Conservation (phyloP, 495 filamentous ascomycete species). For the Daldinia loculata region DNA sequence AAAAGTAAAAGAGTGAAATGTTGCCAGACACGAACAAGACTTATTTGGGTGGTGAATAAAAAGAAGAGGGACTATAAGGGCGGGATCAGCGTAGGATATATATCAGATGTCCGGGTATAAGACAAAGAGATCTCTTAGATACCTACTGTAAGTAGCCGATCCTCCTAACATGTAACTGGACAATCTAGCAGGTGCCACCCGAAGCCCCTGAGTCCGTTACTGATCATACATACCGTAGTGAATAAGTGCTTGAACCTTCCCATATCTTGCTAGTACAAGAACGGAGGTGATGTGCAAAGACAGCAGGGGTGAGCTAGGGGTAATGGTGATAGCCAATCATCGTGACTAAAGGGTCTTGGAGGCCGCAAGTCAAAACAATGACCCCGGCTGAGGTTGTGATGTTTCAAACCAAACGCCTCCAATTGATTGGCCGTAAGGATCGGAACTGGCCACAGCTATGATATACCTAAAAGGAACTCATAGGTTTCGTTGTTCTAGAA, state of each 20-base stretch:
- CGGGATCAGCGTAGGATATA: slow-evolving; percentile 26
- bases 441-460: neutral
- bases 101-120: slow-evolving; percentile 17
- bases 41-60: slow-evolving; percentile 5
- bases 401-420: slow-evolving; percentile 27
- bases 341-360: neutral
- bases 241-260: slow-evolving; percentile 17
- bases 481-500: neutral
- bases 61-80: neutral
- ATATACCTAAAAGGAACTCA: neutral
- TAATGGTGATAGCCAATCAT: slow-evolving; percentile 26
- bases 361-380: slow-evolving; percentile 24
- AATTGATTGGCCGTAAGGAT: slow-evolving; percentile 26
- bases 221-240: neutral
- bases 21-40: slow-evolving; percentile 30
- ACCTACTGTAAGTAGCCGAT: slow-evolving; percentile 22
- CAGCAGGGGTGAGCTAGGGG: slow-evolving; percentile 19
- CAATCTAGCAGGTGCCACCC: slow-evolving; percentile 1
- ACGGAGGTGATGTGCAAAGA: slow-evolving; percentile 30
- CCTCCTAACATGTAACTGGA: slow-evolving; percentile 16
- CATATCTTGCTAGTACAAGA: slow-evolving; percentile 31
- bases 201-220: slow-evolving; percentile 27
- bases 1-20: slow-evolving; percentile 29
- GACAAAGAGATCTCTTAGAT: slow-evolving; percentile 23
- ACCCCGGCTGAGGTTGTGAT: neutral